Conservation (phyloP, 2,329 filamentous ascomycete genomes). For the Thermomyces lanuginosus region DNA sequence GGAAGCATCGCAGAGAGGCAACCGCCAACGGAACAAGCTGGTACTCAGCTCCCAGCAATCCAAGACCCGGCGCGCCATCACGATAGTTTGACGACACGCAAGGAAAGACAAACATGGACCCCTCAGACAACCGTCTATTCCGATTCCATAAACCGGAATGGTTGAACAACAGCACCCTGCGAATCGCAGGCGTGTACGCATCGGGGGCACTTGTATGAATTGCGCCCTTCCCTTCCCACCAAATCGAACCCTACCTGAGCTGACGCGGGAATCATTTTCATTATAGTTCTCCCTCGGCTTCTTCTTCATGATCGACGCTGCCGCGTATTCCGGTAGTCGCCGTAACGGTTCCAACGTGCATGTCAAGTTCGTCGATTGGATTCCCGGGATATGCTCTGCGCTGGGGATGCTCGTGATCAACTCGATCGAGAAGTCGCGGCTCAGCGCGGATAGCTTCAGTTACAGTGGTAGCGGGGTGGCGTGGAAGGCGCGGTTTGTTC, state of each 20-base stretch:
- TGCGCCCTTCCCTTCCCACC: slow-evolving; percentile 6
- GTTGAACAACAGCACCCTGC: slow-evolving; percentile 47
- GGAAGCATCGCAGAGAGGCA: too few species aligned
- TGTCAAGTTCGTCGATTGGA: slow-evolving; percentile 57
- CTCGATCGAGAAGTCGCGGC: slow-evolving; percentile 50
- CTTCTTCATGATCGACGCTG: slow-evolving; percentile 53
- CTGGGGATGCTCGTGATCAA: slow-evolving; percentile 59
- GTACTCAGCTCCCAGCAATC: too few species aligned
- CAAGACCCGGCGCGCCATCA: too few species aligned
- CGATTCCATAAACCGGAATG: slow-evolving; percentile 51
- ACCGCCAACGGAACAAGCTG: too few species aligned
- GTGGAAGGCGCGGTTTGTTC: slow-evolving; percentile 53
- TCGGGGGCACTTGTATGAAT: slow-evolving; percentile 46
- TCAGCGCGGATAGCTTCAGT: slow-evolving; percentile 47
- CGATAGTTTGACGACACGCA: too few species aligned
- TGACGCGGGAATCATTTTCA: background rate
- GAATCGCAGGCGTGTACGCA: slow-evolving; percentile 49
- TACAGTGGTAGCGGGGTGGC: slow-evolving; percentile 50
- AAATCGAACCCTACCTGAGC: slow-evolving; percentile 1
- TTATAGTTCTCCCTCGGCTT: slow-evolving; percentile 50
- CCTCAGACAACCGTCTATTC: slow-evolving; percentile 43
- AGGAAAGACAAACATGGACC: slow-evolving; percentile 19
- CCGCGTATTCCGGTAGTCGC: slow-evolving; percentile 45
- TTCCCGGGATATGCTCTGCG: slow-evolving; percentile 52
- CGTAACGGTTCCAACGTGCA: slow-evolving; percentile 46